Evolutionary conservation across 164 flowering plant species (phyloP), one percentile per base, ranked within the genome.

Genomic region (Pachysandra terminalis): DNA sequence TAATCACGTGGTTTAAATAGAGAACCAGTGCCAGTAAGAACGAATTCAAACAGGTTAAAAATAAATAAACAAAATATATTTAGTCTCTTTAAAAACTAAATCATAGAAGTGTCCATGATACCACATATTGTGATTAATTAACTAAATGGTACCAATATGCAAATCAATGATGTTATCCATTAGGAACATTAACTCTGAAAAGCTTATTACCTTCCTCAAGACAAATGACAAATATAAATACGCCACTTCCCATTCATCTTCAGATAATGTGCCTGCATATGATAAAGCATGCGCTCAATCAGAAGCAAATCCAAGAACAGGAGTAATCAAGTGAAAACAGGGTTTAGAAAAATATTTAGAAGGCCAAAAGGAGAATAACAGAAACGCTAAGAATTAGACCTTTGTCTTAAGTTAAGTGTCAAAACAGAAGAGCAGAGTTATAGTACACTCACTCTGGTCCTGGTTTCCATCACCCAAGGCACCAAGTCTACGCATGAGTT

Each of bases 201-300:
- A 40, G n/a, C 56, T 24, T 24, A 17, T 63, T 72, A 95, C 99
- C 98, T 96, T 96, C 68, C 84, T 86, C 61, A 96, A 77, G 51
- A 93, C 98, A 77, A 89, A 96, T 52, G 98, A 71, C 75, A 87
- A 63, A 72, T 96, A 96, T 24, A 96, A 70, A 80, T 96, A 86
- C 23, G 97, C 99, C 22, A 76, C 97, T 65, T 96, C 99, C 99
- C 99, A 92, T 72, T 96, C 99, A 72, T 95, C 99, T 2, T 72
- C 82, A 59, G 99, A 93, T 27, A 93, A 71, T 40, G 97, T 87
- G 71, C 95, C 98, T 95, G 72, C 63, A 81, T 58, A 54, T 63
- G 15, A 53, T 21, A 59, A 54, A 67, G 19, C 19, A 41, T 17
- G 32, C 45, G 19, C 14, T 19, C 25, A 69, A 25, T 45, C 5